Percentiles rank a stretch among this genome's conserved stretches.
Evolutionary conservation across 2,329 filamentous ascomycete species (phyloP).

Genomic region (Aspergillus floridensis): DNA sequence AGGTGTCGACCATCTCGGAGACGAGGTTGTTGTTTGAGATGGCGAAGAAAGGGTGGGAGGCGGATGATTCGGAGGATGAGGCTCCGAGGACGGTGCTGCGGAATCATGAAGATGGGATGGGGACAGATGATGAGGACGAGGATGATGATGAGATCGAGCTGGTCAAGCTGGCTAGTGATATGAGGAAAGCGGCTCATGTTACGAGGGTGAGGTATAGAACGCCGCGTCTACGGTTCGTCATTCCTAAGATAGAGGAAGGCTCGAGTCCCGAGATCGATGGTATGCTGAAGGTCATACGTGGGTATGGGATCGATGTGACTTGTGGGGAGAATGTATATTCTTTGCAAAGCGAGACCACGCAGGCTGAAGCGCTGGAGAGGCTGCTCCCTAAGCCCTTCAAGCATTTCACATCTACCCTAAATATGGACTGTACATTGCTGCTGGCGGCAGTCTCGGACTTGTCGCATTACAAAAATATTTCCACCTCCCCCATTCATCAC

Average conservation of each 20-base stretch:
- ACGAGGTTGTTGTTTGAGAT: slow-evolving; percentile 65
- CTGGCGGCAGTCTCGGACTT: slow-evolving; percentile 72
- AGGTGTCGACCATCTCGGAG: slow-evolving; percentile 65
- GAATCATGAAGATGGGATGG: slow-evolving; percentile 40
- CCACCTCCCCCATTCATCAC: slow-evolving; percentile 55
- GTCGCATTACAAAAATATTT: slow-evolving; percentile 53
- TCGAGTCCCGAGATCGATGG: slow-evolving; percentile 54
- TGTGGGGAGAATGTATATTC: slow-evolving; percentile 29
- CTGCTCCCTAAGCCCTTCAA: slow-evolving; percentile 44
- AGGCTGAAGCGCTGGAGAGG: slow-evolving; percentile 24
- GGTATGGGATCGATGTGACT: slow-evolving; percentile 47
- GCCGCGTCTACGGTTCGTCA: slow-evolving; percentile 59
- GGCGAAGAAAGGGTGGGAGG: slow-evolving; percentile 65
- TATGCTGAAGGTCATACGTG: slow-evolving; percentile 56
- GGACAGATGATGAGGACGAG: slow-evolving; percentile 38
- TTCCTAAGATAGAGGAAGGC: slow-evolving; percentile 57
- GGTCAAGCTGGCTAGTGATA: slow-evolving; percentile 58
- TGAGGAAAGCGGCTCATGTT: slow-evolving; percentile 56
- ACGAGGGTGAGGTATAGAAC: slow-evolving; percentile 59
- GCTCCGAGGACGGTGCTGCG: slow-evolving; percentile 24
- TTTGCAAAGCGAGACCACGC: slow-evolving; percentile 4
- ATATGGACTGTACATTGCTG: slow-evolving; percentile 61
- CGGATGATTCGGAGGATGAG: slow-evolving; percentile 44
- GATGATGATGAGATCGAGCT: slow-evolving; percentile 58
- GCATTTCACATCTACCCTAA: slow-evolving; percentile 44